phyloP scores from a whole-genome alignment of 805 yeast species.

The Zygosaccharomyces rouxii region DNA sequence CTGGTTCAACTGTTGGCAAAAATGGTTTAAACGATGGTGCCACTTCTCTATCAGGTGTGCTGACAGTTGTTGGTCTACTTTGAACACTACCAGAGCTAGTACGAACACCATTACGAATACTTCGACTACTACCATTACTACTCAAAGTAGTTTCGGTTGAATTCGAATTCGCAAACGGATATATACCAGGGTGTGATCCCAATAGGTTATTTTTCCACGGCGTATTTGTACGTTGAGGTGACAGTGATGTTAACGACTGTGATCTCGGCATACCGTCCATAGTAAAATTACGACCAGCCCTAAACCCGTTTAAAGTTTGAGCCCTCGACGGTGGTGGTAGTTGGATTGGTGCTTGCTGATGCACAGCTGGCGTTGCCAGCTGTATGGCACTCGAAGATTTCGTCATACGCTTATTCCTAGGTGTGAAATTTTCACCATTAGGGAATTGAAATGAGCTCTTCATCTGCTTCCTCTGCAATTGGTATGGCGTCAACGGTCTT shows the following conservation, averaged over 20 bases:
- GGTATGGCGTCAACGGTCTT: conserved; percentile 27
- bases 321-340: not conserved
- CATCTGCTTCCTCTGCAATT: conserved; percentile 31
- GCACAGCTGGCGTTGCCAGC: not conserved
- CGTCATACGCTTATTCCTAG: conserved; percentile 15
- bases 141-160: conserved; percentile 2
- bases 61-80: conserved; percentile 2
- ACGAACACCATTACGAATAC: not conserved
- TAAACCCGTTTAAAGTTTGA: not conserved
- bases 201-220: not conserved
- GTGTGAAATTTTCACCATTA: conserved; percentile 35
- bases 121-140: conserved; percentile 5
- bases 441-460: conserved; percentile 29
- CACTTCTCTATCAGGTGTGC: conserved; percentile 10
- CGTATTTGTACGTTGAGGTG: not conserved
- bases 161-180: not conserved
- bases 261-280: conserved; percentile 1
- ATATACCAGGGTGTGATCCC: too few species aligned
- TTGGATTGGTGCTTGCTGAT: not conserved
- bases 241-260: conserved; percentile 1
- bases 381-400: conserved; percentile 2
- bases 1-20: conserved; percentile 8
- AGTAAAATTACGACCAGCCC: not conserved
- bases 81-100: conserved; percentile 11
- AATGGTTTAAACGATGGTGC: not conserved